phyloP scores from a whole-genome alignment of 192 early-diverging fungal genomes.

The Coemansia reversa region DNA sequence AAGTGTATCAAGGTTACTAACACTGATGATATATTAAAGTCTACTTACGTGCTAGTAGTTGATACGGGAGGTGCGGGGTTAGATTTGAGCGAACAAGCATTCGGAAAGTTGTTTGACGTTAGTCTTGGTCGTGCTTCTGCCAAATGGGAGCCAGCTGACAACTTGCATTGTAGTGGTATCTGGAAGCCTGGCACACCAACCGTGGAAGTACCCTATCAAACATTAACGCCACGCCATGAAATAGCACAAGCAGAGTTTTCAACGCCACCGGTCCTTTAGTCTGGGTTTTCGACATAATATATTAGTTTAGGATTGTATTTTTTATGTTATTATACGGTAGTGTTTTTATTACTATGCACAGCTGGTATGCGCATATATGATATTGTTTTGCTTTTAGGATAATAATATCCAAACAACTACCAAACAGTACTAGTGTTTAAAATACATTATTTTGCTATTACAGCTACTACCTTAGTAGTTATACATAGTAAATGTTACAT shows the following conservation, averaged over 20 bases:
- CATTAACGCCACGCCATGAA: not conserved
- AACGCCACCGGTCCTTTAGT: not conserved
- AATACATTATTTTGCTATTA: not conserved
- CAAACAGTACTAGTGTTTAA: not conserved
- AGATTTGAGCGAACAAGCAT: constrained; percentile 55
- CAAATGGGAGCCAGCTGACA: constrained; percentile 42
- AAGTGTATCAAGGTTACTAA: constrained; percentile 56
- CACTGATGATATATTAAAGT: constrained; percentile 43
- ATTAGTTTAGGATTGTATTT: not conserved
- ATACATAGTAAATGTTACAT: not conserved
- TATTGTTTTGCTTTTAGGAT: not conserved
- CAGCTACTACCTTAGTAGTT: not conserved
- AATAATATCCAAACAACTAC: not conserved
- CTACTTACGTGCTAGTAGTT: constrained; percentile 56
- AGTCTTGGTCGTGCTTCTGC: constrained; percentile 53
- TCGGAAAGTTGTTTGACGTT: constrained; percentile 53
- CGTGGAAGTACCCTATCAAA: not conserved
- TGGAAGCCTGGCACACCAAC: constrained; percentile 21
- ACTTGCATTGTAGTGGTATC: constrained; percentile 50
- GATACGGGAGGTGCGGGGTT: constrained; percentile 57
- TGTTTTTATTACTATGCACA: not conserved
- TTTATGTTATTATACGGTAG: not conserved
- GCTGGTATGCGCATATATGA: not conserved
- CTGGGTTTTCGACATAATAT: not conserved
- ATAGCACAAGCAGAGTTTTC: not conserved